Percentiles rank a stretch among this genome's conserved stretches.
phyloP scores from a whole-genome alignment of 371 early-diverging fungal species.

The Mortierella sp. region DNA sequence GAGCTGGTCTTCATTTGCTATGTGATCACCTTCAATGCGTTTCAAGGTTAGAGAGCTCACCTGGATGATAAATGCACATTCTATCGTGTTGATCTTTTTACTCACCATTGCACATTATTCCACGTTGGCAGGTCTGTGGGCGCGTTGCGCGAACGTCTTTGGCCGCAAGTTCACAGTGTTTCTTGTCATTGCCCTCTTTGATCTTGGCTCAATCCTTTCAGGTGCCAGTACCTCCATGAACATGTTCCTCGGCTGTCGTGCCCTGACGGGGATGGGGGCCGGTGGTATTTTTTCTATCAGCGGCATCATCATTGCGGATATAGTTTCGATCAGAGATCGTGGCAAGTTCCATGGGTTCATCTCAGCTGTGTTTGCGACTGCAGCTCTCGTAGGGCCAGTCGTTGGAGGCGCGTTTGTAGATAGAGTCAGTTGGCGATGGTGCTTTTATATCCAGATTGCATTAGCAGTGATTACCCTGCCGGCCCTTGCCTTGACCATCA shows the following conservation, averaged over 20 bases:
- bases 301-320: conserved; percentile 79
- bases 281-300: conserved; percentile 77
- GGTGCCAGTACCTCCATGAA: conserved; percentile 64
- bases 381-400: conserved; percentile 77
- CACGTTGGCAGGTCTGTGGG: conserved; percentile 28
- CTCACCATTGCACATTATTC: neutral
- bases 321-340: conserved; percentile 57
- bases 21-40: conserved; percentile 59
- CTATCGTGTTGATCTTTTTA: neutral
- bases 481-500: conserved; percentile 64
- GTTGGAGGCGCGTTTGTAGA: conserved; percentile 80
- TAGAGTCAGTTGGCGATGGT: conserved; percentile 65
- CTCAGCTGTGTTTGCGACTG: conserved; percentile 64
- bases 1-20: conserved; percentile 62
- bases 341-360: conserved; percentile 66
- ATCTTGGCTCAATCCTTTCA: conserved; percentile 65
- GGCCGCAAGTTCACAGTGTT: conserved; percentile 72
- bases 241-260: conserved; percentile 78
- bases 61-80: neutral
- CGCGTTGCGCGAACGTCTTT: conserved; percentile 65
- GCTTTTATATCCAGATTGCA: conserved; percentile 83
- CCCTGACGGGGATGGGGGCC: conserved; percentile 84
- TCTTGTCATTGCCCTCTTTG: conserved; percentile 64
- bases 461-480: conserved; percentile 67
- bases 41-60: conserved; percentile 40